Conservation (phyloP, 2,329 filamentous ascomycete genomes). For the Microsporum audouinii region DNA sequence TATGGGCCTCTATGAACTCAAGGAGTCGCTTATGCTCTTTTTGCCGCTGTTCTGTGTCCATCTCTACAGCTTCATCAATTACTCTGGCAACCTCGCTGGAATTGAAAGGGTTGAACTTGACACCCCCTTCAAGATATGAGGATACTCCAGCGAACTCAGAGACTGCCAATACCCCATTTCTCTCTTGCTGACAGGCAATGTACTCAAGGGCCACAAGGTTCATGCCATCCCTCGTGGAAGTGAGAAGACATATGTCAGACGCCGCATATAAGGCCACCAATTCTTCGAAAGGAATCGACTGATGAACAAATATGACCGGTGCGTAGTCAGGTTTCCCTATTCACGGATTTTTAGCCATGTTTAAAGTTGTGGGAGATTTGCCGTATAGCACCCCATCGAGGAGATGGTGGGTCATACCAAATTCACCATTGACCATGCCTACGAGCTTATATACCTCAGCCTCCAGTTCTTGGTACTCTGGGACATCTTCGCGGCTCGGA, state of each 20-base stretch:
- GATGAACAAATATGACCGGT: conserved; percentile 92
- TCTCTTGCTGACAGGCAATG: conserved; percentile 76
- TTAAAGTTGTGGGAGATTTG: neutral
- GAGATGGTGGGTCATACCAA: conserved; percentile 42
- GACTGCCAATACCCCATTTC: conserved; percentile 81
- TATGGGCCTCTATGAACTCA: conserved; percentile 86
- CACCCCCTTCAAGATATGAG: conserved; percentile 72
- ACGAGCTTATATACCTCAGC: conserved; percentile 84
- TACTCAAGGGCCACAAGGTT: conserved; percentile 96
- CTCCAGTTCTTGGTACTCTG: conserved; percentile 65
- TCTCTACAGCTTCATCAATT: conserved; percentile 75
- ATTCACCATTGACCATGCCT: conserved; percentile 79
- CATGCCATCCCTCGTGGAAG: conserved; percentile 88
- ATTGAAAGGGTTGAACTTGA: conserved; percentile 94
- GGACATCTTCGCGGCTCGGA: conserved; percentile 65
- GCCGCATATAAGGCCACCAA: conserved; percentile 84
- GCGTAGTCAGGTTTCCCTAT: conserved; percentile 79
- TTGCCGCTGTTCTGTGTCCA: conserved; percentile 68
- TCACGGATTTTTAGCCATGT: neutral
- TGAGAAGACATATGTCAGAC: conserved; percentile 78
- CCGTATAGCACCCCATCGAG: neutral
- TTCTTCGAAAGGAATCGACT: conserved; percentile 85
- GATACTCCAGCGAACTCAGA: conserved; percentile 94
- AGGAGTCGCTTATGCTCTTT: conserved; percentile 74
- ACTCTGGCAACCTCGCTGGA: conserved; percentile 81